Base-by-base conservation (phyloP, 23 red algal genomes). In the Gracilaria caudata region DNA sequence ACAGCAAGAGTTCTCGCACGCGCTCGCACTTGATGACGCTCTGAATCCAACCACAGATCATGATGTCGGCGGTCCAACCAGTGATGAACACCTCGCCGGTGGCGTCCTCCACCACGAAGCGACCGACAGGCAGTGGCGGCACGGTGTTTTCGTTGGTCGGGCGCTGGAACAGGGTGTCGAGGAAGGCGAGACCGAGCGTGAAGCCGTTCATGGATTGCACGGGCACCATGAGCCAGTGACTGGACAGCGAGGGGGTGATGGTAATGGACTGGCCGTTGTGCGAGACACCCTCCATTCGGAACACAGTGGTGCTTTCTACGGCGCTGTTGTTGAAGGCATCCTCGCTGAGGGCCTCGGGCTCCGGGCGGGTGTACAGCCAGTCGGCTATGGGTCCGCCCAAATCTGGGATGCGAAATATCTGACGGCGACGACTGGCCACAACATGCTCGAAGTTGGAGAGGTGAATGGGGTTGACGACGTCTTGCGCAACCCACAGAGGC, bases 1-100 rank as follows among this genome's bases (percentile, higher is more conserved):
- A 89, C 39, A 89, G 29, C 1, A 89, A 73, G 20, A 79, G 60
- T 44, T 89, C 85, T 14, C 74, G 85, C 10, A 78, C 53, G 20
- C 85, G 85, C 58, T 89, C 85, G 56, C 85, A 89, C 25, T 76
- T 89, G 74, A 89, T 89, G 34, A 89, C 72, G 28, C 85, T 89
- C 34, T 89, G 85, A 66, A 89, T 89, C 85, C 85, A 89, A 16
- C 72, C 85, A 36, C 68, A 44, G 28, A 89, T 79, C 85, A 89
- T 89, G 46, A 89, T 77, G 19, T 77, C 39, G 29, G 37, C 73
- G 28, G 49, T 72, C 85, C 85, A 89, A 24, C 54, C 85, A 26
- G 85, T 79, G 74, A 78, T 21, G 39, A 89, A 89, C 13, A 89
- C 74, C 38, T 89, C 85, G 7, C 85, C 85, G 17, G 85, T 89